These are phyloP conservation scores for Nepenthes mirabilis DNA, from an alignment of 148 eudicot genomes.

Conservation along the genomic window DNA sequence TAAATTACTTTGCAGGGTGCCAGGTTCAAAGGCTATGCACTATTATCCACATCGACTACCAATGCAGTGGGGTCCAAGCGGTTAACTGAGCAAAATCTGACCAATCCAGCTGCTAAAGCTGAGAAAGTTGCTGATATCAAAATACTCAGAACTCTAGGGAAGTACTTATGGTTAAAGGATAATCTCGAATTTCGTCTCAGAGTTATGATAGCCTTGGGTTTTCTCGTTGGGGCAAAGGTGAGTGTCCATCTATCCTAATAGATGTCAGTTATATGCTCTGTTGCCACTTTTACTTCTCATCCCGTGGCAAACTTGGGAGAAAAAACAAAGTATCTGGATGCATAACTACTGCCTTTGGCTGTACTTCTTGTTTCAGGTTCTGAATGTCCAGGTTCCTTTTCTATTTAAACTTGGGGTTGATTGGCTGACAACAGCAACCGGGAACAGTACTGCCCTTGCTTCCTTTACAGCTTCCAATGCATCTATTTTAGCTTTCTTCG, in stretches of 20 bases:
- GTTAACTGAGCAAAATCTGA: slow-evolving; percentile 21
- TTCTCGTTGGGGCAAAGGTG: slow-evolving; percentile 88
- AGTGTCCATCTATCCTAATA: neutral
- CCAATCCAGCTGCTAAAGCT: slow-evolving; percentile 17
- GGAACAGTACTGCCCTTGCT: slow-evolving; percentile 65
- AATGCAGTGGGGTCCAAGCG: slow-evolving; percentile 31
- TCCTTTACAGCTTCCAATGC: slow-evolving; percentile 74
- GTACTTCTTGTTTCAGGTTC: slow-evolving; percentile 39
- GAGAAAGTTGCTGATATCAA: slow-evolving; percentile 44
- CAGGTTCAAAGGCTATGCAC: slow-evolving; percentile 37
- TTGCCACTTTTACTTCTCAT: neutral
- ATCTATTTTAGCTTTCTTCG: slow-evolving; percentile 58
- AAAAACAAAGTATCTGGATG: neutral
- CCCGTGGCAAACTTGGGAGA: neutral
- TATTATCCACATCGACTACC: slow-evolving; percentile 38
- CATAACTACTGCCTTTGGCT: neutral
- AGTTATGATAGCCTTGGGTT: slow-evolving; percentile 75
- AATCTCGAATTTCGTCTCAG: slow-evolving; percentile 69
- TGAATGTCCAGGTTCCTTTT: slow-evolving; percentile 95
- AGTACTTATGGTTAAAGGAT: slow-evolving; percentile 78
- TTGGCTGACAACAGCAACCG: slow-evolving; percentile 79
- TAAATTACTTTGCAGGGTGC: slow-evolving; percentile 26
- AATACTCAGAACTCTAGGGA: slow-evolving; percentile 59
- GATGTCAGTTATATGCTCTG: neutral
- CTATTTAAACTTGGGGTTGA: slow-evolving; percentile 90